phyloP scores from a whole-genome alignment of 129 eudicot genomes.

The Artemisia annua region DNA sequence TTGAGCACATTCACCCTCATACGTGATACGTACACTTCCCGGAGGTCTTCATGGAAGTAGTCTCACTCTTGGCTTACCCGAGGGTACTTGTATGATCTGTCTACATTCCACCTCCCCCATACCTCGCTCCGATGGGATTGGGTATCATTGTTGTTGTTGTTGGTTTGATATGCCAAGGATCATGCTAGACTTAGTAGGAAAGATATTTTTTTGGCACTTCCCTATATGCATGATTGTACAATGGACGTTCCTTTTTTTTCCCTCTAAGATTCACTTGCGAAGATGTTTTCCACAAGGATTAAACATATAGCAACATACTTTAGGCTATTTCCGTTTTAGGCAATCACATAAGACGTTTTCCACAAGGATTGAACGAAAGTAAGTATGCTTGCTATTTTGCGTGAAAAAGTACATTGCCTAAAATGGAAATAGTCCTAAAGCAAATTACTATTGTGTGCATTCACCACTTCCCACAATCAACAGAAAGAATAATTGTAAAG shows the following conservation, averaged over 20 bases:
- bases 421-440: neutral
- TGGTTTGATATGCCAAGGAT: neutral
- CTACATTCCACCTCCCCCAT: too few relatives aligned
- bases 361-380: too few relatives aligned
- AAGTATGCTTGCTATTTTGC: too few relatives aligned
- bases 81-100: too few relatives aligned
- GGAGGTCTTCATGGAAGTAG: too few relatives aligned
- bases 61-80: too few relatives aligned
- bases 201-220: neutral
- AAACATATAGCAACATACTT: neutral
- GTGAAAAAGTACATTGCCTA: too few relatives aligned
- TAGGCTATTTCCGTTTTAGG: neutral
- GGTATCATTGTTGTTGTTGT: neutral
- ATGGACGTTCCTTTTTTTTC: conserved; percentile 3
- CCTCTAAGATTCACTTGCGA: conserved; percentile 10
- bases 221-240: neutral
- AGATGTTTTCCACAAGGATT: neutral
- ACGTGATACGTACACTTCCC: too few relatives aligned
- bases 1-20: too few relatives aligned
- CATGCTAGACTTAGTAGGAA: conserved; percentile 13
- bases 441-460: neutral
- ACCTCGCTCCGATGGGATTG: too few relatives aligned
- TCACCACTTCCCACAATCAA: neutral
- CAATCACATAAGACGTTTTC: neutral
- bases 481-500: conserved; percentile 3